Percentiles rank a stretch among this genome's conserved stretches.
Conservation (phyloP, 768 basidiomycete genomes). For the Punctularia strigosozonata region DNA sequence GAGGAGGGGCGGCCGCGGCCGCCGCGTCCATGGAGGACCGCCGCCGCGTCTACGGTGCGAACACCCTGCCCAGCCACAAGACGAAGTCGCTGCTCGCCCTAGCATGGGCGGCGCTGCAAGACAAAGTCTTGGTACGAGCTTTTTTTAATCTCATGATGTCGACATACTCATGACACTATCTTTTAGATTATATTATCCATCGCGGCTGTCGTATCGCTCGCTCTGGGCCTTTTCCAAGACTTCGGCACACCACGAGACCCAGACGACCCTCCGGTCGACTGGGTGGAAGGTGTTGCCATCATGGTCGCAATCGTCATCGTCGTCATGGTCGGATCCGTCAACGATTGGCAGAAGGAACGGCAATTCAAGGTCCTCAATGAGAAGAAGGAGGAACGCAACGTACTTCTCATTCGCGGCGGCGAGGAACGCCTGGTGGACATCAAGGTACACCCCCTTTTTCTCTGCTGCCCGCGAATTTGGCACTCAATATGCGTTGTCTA, state of each 20-base stretch:
- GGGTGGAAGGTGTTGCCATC: slow-evolving; percentile 91
- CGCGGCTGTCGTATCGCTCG: slow-evolving; percentile 87
- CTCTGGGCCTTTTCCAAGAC: slow-evolving; percentile 89
- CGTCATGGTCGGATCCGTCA: slow-evolving; percentile 84
- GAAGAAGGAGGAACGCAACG: slow-evolving; percentile 87
- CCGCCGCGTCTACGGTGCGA: slow-evolving; percentile 37
- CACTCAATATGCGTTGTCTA: slow-evolving; percentile 14
- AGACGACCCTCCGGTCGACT: slow-evolving; percentile 73
- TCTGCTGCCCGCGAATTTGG: slow-evolving; percentile 16
- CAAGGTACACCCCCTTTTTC: slow-evolving; percentile 61
- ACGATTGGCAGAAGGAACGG: slow-evolving; percentile 97
- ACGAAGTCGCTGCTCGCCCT: slow-evolving; percentile 37
- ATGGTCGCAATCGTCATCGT: slow-evolving; percentile 68
- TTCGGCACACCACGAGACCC: slow-evolving; percentile 58
- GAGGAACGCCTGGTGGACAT: slow-evolving; percentile 66
- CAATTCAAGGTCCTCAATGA: slow-evolving; percentile 90
- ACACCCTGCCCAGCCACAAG: slow-evolving; percentile 34
- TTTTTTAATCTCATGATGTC: slow-evolving; percentile 4
- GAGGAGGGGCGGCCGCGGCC: slow-evolving; percentile 12
- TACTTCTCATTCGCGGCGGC: slow-evolving; percentile 72
- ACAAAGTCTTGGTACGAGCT: slow-evolving; percentile 44
- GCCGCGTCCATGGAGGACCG: slow-evolving; percentile 29
- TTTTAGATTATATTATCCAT: slow-evolving; percentile 75
- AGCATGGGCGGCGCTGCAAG: slow-evolving; percentile 54
- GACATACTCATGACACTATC: background rate